These are phyloP conservation scores for Malassezia brasiliensis DNA, from an alignment of 1,284 basidiomycete genomes.

Conservation along the genomic window DNA sequence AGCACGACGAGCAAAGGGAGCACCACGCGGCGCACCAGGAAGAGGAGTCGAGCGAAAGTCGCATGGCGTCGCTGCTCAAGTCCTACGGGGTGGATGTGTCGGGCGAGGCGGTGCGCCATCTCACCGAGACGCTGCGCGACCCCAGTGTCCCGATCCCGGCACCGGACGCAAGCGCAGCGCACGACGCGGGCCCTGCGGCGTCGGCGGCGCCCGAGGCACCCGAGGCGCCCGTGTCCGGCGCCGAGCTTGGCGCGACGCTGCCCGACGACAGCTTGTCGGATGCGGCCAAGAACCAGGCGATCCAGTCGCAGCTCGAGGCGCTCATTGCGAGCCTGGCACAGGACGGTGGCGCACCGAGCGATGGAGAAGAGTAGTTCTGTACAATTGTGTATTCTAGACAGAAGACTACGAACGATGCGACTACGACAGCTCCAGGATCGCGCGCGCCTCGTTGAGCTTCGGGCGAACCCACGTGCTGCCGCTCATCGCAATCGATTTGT, in stretches of 20 bases:
- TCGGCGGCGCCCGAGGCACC: not conserved
- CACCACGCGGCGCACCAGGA: not conserved
- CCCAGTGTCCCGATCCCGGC: not conserved
- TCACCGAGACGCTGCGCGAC: slow-evolving; percentile 32
- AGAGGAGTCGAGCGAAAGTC: not conserved
- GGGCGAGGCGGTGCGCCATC: slow-evolving; percentile 25
- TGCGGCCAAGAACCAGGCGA: slow-evolving; percentile 17
- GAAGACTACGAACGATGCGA: too few species aligned
- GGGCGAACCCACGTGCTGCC: slow-evolving; percentile 42
- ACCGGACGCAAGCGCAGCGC: not conserved
- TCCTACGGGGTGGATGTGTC: slow-evolving; percentile 25
- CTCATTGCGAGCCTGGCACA: slow-evolving; percentile 28
- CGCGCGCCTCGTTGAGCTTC: slow-evolving; percentile 35
- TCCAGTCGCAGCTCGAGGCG: slow-evolving; percentile 32
- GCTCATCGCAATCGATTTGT: slow-evolving; percentile 32
- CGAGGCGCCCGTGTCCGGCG: not conserved
- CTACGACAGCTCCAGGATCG: slow-evolving; percentile 15
- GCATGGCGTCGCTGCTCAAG: slow-evolving; percentile 16
- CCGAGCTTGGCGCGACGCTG: too few species aligned
- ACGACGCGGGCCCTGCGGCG: not conserved
- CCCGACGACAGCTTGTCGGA: slow-evolving; percentile 13
- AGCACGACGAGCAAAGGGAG: not conserved
- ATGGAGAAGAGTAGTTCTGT: not conserved
- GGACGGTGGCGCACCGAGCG: not conserved
- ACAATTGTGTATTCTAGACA: too few species aligned